Conservation (phyloP, 129 eudicot genomes). For the sunflower (Helianthus annuus) region DNA sequence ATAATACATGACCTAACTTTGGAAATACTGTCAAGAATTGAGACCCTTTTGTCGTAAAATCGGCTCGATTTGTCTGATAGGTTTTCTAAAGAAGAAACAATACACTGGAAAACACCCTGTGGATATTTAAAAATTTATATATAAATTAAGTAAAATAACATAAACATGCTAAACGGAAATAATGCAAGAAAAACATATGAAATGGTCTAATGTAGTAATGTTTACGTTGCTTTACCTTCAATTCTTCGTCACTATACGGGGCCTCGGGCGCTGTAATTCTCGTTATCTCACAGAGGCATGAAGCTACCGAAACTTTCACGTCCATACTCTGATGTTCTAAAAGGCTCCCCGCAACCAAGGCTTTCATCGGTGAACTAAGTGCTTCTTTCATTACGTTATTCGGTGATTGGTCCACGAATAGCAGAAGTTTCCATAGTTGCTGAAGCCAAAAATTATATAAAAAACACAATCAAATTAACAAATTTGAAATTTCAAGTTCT, state of each 20-base stretch:
- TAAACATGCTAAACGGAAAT: not conserved
- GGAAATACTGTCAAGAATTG: constrained; percentile 76
- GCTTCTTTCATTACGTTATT: constrained; percentile 55
- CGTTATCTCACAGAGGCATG: constrained; percentile 90
- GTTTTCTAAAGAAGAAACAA: constrained; percentile 79
- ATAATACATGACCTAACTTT: constrained; percentile 92
- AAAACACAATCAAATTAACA: constrained; percentile 10
- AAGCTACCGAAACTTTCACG: constrained; percentile 75
- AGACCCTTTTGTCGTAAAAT: constrained; percentile 58
- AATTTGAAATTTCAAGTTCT: not conserved
- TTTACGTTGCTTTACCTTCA: constrained; percentile 61
- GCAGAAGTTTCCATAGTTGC: constrained; percentile 58
- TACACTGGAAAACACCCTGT: constrained; percentile 78
- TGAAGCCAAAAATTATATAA: constrained; percentile 24
- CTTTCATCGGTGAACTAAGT: constrained; percentile 50
- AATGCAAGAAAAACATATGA: not conserved
- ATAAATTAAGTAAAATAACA: not conserved
- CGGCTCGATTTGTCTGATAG: constrained; percentile 64
- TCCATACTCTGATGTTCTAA: constrained; percentile 65
- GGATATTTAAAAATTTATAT: constrained; percentile 8
- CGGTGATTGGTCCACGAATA: constrained; percentile 90
- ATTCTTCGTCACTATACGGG: constrained; percentile 74
- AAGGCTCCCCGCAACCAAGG: constrained; percentile 52
- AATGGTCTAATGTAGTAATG: not conserved
- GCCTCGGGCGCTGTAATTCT: constrained; percentile 97